A percentile compares a stretch with the other conserved stretches of the same genome.
These are phyloP conservation scores for Colletotrichum spinosum DNA, from an alignment of 2,329 filamentous ascomycete genomes.

Conservation along the genomic window DNA sequence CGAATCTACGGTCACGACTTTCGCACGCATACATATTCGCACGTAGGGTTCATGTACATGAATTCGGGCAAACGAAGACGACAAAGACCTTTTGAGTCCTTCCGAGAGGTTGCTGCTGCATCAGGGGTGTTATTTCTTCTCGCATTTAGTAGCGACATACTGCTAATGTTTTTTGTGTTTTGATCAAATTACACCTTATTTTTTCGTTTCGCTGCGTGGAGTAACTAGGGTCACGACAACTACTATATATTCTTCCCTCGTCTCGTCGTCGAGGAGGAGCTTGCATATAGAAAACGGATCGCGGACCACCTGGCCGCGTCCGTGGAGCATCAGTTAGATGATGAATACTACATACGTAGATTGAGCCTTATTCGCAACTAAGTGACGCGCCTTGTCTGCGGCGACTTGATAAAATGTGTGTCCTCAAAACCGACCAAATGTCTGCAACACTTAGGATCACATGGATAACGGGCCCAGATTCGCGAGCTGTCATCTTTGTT, in stretches of 20 bases:
- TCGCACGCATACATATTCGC: conserved; percentile 27
- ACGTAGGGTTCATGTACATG: conserved; percentile 30
- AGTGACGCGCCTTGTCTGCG: not conserved
- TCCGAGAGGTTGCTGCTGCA: conserved; percentile 16
- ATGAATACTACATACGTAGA: conserved; percentile 35
- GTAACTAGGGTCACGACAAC: conserved; percentile 36
- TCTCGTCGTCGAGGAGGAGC: conserved; percentile 1
- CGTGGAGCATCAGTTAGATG: conserved; percentile 29
- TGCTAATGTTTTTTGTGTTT: conserved; percentile 37
- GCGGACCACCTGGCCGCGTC: conserved; percentile 4
- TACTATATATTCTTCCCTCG: conserved; percentile 25
- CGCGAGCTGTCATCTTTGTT: no score
- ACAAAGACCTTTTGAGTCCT: not conserved
- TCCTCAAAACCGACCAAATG: no score
- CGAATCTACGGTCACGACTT: conserved; percentile 35
- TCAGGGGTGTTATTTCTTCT: conserved; percentile 34
- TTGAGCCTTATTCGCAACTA: not conserved
- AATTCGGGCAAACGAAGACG: conserved; percentile 19
- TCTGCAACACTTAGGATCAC: no score
- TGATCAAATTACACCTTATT: conserved; percentile 15
- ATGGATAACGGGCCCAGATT: no score
- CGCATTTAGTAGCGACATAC: conserved; percentile 37
- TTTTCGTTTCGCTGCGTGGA: conserved; percentile 35
- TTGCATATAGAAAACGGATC: conserved; percentile 34
- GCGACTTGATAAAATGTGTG: not conserved